Evolutionary conservation across 75 land plant species (phyloP), one percentile per base, ranked within the genome.

Genomic region (Pinus tabuliformis): DNA sequence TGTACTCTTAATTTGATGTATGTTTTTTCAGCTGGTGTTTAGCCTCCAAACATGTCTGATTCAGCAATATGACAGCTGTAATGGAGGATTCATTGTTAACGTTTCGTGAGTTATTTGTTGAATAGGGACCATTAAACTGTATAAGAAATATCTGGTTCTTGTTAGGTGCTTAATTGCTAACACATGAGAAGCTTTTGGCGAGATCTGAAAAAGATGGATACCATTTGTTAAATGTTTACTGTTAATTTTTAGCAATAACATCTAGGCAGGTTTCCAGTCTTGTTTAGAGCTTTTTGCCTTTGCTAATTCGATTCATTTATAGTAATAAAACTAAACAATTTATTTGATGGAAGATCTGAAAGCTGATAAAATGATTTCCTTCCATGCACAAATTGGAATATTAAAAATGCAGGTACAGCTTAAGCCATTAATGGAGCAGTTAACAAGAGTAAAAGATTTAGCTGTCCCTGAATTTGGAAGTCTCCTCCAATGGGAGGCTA

Each of bases 401-500:
- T n/a, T n/a, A 39, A 39, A 18, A 78, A 0, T 85, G 58, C 88
- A 95, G 97, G 89, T 63, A 17, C 97, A 96, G 72, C 84, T 96
- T 16, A 90, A 94, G 62, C 99, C 99, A 12, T 81, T 96, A 75
- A 78, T 81, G 77, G 86, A 83, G 14, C 99, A 91, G 73, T 84
- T 96, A 33, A 63, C 68, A 24, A 90, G 89, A 78, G 92, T 96
- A 49, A 93, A 96, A 76, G 99, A 94, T 77, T 82, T 94, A 78
- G 37, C 84, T 30, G 88, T 78, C 57, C 97, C 99, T 74, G 97
- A 96, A 72, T 96, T 84, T 87, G 91, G 97, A 62, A 89, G 57
- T 70, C 89, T 96, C 21, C 87, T 80, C 62, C 88, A 89, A 49
- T 96, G 99, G 99, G 95, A 96, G 81, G 91, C 91, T 62, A 78